Percentiles rank a stretch among this genome's conserved stretches.
These are phyloP conservation scores for Prunus davidiana DNA, from an alignment of 306 rosid genomes.

Conservation along the genomic window DNA sequence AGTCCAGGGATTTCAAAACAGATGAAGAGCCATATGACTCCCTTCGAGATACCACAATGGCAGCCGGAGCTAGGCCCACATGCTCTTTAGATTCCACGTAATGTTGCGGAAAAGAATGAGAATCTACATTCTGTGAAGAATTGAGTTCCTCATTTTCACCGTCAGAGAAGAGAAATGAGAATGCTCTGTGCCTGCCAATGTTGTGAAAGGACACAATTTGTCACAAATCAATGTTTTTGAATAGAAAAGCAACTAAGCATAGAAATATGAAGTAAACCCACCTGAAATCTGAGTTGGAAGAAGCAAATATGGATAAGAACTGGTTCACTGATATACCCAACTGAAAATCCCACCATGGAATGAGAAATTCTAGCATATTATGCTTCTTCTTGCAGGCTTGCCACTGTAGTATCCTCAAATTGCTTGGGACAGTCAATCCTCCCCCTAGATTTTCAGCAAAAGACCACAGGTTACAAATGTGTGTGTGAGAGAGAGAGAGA, in stretches of 20 bases:
- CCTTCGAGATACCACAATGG: slow-evolving; percentile 62
- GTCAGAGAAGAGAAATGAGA: slow-evolving; percentile 73
- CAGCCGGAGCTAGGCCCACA: slow-evolving; percentile 90
- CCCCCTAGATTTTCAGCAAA: slow-evolving; percentile 60
- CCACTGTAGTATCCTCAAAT: slow-evolving; percentile 79
- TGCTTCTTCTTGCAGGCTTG: slow-evolving; percentile 78
- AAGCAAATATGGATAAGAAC: slow-evolving; percentile 81
- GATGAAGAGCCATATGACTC: slow-evolving; percentile 60
- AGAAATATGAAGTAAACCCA: slow-evolving; percentile 11
- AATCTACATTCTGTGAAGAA: slow-evolving; percentile 75
- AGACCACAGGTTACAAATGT: not conserved
- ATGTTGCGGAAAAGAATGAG: slow-evolving; percentile 91
- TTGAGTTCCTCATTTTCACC: slow-evolving; percentile 90
- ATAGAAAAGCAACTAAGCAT: not conserved
- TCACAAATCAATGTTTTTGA: not conserved
- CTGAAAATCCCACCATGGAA: slow-evolving; percentile 99
- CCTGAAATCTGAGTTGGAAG: slow-evolving; percentile 93
- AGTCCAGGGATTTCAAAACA: slow-evolving; percentile 65
- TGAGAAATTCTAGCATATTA: slow-evolving; percentile 76
- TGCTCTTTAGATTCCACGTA: slow-evolving; percentile 64
- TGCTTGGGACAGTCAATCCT: slow-evolving; percentile 91
- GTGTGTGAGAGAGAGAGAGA: not conserved
- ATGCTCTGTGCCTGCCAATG: slow-evolving; percentile 75
- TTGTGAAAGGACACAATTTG: slow-evolving; percentile 21
- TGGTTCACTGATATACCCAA: slow-evolving; percentile 90